These are phyloP conservation scores for Podosphaera fusca DNA, from an alignment of 2,329 filamentous ascomycete genomes.

Conservation along the genomic window DNA sequence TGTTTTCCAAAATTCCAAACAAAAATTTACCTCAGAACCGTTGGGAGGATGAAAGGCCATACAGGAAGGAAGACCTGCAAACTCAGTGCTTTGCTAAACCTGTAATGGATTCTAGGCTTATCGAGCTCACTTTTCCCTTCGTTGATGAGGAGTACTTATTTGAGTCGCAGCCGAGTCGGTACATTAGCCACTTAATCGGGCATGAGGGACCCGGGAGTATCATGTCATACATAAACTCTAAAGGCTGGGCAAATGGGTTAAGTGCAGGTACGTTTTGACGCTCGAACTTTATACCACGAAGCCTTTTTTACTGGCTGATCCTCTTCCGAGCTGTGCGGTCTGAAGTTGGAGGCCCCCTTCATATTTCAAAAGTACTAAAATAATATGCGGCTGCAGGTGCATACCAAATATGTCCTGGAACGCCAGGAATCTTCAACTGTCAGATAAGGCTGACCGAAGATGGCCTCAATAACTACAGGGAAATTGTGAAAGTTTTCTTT, in stretches of 20 bases:
- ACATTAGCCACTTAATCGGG: constrained; percentile 49
- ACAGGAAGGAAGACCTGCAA: constrained; percentile 32
- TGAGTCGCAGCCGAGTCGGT: constrained; percentile 44
- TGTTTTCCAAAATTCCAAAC: constrained; percentile 45
- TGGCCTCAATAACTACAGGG: constrained; percentile 30
- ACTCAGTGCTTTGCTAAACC: constrained; percentile 50
- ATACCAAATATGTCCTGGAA: constrained; percentile 36
- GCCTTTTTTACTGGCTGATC: neutral
- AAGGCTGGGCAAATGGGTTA: constrained; percentile 47
- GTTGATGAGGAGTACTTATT: constrained; percentile 44
- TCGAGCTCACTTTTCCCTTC: constrained; percentile 47
- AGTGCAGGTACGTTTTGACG: constrained; percentile 22
- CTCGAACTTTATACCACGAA: neutral
- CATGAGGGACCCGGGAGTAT: constrained; percentile 57
- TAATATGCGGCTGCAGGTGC: constrained; percentile 21
- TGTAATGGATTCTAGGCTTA: constrained; percentile 42
- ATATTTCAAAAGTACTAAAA: neutral
- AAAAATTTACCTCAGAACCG: constrained; percentile 40
- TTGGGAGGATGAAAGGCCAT: constrained; percentile 40
- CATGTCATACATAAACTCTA: constrained; percentile 46
- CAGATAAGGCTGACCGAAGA: constrained; percentile 44
- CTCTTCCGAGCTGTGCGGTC: neutral
- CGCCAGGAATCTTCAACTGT: constrained; percentile 42
- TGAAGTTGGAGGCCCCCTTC: neutral
- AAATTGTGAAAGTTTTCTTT: constrained; percentile 45